Conservation (phyloP, 495 filamentous ascomycete genomes). For the Aspergillus ostianus region DNA sequence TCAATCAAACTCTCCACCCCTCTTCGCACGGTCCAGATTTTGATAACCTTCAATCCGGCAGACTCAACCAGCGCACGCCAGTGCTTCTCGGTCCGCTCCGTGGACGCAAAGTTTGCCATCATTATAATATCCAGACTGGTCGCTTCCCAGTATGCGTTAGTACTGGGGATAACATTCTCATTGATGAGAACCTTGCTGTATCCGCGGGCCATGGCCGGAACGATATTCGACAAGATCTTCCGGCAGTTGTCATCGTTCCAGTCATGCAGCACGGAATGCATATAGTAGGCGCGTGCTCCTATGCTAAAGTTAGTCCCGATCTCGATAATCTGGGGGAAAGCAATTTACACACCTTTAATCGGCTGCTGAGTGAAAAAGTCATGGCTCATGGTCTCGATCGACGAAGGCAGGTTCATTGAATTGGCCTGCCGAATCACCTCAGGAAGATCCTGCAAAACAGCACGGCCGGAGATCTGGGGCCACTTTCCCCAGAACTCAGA, state of each 20-base stretch:
- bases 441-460: conserved; percentile 37
- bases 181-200: conserved; percentile 39
- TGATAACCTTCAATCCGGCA: conserved; percentile 27
- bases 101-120: conserved; percentile 20
- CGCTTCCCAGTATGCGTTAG: conserved; percentile 22
- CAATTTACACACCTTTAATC: conserved; percentile 40
- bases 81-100: conserved; percentile 24
- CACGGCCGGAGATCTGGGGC: conserved; percentile 27
- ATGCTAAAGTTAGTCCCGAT: too few relatives aligned
- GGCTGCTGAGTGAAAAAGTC: conserved; percentile 50
- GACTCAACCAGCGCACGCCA: conserved; percentile 24
- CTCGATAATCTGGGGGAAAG: neutral
- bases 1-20: conserved; percentile 33
- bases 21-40: conserved; percentile 25
- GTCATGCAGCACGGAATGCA: conserved; percentile 46
- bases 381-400: conserved; percentile 42
- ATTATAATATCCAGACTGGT: conserved; percentile 28
- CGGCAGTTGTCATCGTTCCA: conserved; percentile 43
- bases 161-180: conserved; percentile 30
- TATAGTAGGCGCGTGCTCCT: conserved; percentile 42
- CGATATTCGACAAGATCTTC: conserved; percentile 36
- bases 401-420: conserved; percentile 8
- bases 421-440: conserved; percentile 15
- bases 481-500: conserved; percentile 32
- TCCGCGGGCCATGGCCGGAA: conserved; percentile 32